Percentiles rank a stretch among this genome's conserved stretches.
Conservation (phyloP, 352 stramenopile species). For the Phytophthora chlamydospora region DNA sequence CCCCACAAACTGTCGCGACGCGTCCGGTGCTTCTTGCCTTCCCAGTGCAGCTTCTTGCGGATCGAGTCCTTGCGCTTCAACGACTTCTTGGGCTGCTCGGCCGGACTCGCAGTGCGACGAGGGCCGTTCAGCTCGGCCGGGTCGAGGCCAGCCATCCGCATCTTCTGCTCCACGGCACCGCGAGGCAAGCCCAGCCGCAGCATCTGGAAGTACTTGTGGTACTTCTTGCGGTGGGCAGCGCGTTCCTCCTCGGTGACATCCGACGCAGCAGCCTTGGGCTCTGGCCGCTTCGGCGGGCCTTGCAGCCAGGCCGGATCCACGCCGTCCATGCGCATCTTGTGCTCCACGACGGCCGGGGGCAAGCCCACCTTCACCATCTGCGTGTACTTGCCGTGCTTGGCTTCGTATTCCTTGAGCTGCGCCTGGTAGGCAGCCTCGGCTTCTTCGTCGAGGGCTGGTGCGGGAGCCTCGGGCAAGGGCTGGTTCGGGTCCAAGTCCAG, state of each 20-base stretch:
- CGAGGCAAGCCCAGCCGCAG: conserved; percentile 75
- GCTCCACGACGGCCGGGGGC: conserved; percentile 65
- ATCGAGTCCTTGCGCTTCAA: conserved; percentile 77
- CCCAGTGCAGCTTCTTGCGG: conserved; percentile 88
- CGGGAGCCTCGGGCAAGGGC: conserved; percentile 36
- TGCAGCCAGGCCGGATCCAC: conserved; percentile 71
- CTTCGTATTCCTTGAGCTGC: conserved; percentile 67
- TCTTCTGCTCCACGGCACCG: conserved; percentile 87
- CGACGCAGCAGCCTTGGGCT: conserved; percentile 24
- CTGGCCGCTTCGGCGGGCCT: conserved; percentile 47
- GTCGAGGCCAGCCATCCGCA: conserved; percentile 76
- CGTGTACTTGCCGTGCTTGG: conserved; percentile 71
- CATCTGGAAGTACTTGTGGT: conserved; percentile 88
- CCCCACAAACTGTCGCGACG: conserved; percentile 77
- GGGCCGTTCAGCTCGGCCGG: conserved; percentile 73
- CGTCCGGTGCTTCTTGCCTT: conserved; percentile 57
- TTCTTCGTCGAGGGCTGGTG: conserved; percentile 36
- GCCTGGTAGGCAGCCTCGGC: conserved; percentile 55
- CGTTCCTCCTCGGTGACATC: conserved; percentile 58
- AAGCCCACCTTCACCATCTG: conserved; percentile 87
- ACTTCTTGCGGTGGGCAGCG: conserved; percentile 68
- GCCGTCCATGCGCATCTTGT: conserved; percentile 88
- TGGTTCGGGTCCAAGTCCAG: conserved; percentile 73
- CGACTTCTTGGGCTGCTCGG: conserved; percentile 34
- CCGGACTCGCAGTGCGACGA: conserved; percentile 21